Percentiles rank a stretch among this genome's conserved stretches.
phyloP scores from a whole-genome alignment of 208 protist species.

The Herpetomonas tarakana region DNA sequence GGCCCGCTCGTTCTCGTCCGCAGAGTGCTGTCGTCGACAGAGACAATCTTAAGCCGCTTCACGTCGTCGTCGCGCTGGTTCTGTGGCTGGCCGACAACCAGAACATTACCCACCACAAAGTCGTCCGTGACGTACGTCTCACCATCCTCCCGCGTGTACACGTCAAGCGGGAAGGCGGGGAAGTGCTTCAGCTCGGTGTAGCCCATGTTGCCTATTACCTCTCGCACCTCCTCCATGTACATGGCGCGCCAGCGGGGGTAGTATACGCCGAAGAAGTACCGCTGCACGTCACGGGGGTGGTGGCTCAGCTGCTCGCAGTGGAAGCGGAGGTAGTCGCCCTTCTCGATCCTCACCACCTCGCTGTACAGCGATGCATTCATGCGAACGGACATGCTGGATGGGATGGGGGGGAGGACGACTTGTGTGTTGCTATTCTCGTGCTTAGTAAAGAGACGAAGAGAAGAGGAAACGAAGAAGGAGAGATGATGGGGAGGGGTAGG shows the following conservation, averaged over 20 bases:
- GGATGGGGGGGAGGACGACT: not conserved
- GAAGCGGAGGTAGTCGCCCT: slow-evolving; percentile 77
- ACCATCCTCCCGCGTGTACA: slow-evolving; percentile 70
- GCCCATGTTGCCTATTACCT: slow-evolving; percentile 75
- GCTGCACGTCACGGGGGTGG: slow-evolving; percentile 55
- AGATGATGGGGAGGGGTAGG: too few relatives aligned
- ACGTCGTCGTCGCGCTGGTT: slow-evolving; percentile 82
- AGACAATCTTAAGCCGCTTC: slow-evolving; percentile 83
- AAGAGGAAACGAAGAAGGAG: too few relatives aligned
- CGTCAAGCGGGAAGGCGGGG: slow-evolving; percentile 77
- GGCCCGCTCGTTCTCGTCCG: slow-evolving; percentile 40
- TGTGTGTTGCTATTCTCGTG: not conserved
- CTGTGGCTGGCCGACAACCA: slow-evolving; percentile 63
- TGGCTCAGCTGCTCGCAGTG: slow-evolving; percentile 78
- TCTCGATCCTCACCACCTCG: slow-evolving; percentile 75
- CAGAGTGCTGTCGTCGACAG: slow-evolving; percentile 67
- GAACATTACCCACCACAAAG: slow-evolving; percentile 68
- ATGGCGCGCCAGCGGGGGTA: slow-evolving; percentile 89
- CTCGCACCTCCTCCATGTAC: slow-evolving; percentile 88
- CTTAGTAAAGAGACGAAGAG: not conserved
- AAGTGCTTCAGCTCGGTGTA: slow-evolving; percentile 75
- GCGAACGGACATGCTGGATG: slow-evolving; percentile 48
- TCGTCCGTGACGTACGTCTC: slow-evolving; percentile 81
- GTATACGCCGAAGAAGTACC: slow-evolving; percentile 90
- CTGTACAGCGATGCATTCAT: slow-evolving; percentile 84